Conservation (phyloP, 306 rosid species). For the Casuarina equisetifolia region DNA sequence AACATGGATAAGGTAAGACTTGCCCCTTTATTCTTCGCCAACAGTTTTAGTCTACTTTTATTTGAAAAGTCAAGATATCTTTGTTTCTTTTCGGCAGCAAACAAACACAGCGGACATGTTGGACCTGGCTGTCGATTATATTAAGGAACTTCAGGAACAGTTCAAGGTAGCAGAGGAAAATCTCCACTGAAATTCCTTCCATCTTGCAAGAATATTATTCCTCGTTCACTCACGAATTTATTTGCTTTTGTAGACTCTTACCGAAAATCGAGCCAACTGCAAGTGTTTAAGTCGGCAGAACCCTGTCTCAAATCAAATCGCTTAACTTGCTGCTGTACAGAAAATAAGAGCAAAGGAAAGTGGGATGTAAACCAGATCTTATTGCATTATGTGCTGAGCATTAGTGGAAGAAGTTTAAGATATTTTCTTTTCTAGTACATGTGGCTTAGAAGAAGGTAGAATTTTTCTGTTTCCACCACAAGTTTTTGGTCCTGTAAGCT, state of each 20-base stretch:
- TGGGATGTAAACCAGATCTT: constrained; percentile 27
- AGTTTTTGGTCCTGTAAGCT: constrained; percentile 28
- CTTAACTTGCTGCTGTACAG: constrained; percentile 40
- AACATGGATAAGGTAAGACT: constrained; percentile 88
- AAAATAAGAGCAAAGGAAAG: constrained; percentile 26
- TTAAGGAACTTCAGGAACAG: constrained; percentile 89
- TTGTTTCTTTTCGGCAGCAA: constrained; percentile 60
- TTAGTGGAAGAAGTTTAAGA: constrained; percentile 32
- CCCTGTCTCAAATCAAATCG: constrained; percentile 45
- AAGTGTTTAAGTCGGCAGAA: constrained; percentile 57
- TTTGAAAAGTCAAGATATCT: constrained; percentile 20
- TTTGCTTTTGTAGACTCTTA: constrained; percentile 53
- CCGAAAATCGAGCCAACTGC: constrained; percentile 72
- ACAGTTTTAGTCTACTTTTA: neutral
- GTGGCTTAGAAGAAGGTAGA: constrained; percentile 29
- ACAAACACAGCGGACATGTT: constrained; percentile 98
- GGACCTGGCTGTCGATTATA: constrained; percentile 90
- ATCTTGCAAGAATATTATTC: neutral
- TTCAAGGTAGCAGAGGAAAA: constrained; percentile 54
- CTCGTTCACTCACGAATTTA: neutral
- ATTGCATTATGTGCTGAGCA: constrained; percentile 22
- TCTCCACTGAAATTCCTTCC: constrained; percentile 4
- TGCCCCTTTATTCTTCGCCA: neutral
- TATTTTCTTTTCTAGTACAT: constrained; percentile 9
- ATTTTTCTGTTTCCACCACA: constrained; percentile 19